Percentiles rank a stretch among this genome's conserved stretches.
Evolutionary conservation across 805 yeast species (phyloP).

Genomic region (Candida endomychidarum): DNA sequence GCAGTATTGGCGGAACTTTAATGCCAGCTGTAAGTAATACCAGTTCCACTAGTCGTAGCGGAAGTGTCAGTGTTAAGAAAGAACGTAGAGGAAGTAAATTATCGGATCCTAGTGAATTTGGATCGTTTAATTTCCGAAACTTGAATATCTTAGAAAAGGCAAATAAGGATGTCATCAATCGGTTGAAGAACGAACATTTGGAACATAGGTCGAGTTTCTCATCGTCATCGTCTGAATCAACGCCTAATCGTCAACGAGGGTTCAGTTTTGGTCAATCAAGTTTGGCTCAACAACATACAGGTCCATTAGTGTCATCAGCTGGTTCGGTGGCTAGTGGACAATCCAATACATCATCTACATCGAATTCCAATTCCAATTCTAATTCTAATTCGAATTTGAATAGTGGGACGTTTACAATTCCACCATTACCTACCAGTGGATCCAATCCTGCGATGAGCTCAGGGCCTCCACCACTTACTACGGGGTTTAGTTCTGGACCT

Average conservation of each 20-base stretch:
- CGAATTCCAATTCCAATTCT: slow-evolving; percentile 3
- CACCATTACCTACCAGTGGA: no score
- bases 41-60: slow-evolving; percentile 13
- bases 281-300: background rate
- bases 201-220: slow-evolving; percentile 55
- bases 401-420: no score
- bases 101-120: slow-evolving; percentile 79
- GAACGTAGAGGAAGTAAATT: slow-evolving; percentile 74
- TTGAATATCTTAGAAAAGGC: slow-evolving; percentile 89
- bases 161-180: slow-evolving; percentile 85
- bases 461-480: background rate
- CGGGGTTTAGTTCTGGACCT: background rate
- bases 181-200: slow-evolving; percentile 80
- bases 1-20: slow-evolving; percentile 17
- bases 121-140: slow-evolving; percentile 88
- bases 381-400: background rate
- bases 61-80: slow-evolving; percentile 31
- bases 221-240: slow-evolving; percentile 48
- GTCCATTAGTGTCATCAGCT: background rate
- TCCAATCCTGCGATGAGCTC: no score
- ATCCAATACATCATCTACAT: slow-evolving; percentile 1
- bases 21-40: slow-evolving; percentile 20
- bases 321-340: slow-evolving; percentile 1
- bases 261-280: slow-evolving; percentile 24
- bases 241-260: slow-evolving; percentile 39